phyloP scores from a whole-genome alignment of 108 stramenopile genomes.

The Fragilariopsis cylindrus region DNA sequence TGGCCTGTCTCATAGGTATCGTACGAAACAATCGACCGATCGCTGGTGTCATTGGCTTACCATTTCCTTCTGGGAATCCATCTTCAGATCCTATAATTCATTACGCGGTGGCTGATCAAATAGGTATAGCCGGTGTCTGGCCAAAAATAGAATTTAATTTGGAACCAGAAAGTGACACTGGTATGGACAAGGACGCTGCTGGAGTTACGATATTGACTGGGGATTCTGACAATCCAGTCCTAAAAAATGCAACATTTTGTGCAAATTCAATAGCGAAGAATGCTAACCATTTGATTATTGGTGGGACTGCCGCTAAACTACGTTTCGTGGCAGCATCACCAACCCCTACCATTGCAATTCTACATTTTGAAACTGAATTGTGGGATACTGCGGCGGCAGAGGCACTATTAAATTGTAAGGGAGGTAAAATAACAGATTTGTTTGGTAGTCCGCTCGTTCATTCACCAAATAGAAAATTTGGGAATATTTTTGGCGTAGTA shows the following conservation, averaged over 20 bases:
- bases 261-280: conserved; percentile 19
- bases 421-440: conserved; percentile 67
- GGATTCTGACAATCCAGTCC: conserved; percentile 46
- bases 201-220: conserved; percentile 47
- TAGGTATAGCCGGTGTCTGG: conserved; percentile 31
- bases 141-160: not conserved
- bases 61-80: conserved; percentile 50
- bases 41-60: conserved; percentile 74
- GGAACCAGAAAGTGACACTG: not conserved
- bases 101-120: conserved; percentile 55
- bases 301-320: conserved; percentile 65
- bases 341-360: conserved; percentile 35
- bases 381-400: conserved; percentile 75
- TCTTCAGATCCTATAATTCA: conserved; percentile 34
- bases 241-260: conserved; percentile 23
- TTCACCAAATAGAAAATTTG: conserved; percentile 30
- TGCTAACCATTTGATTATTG: conserved; percentile 31
- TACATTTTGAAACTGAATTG: conserved; percentile 54
- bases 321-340: conserved; percentile 27
- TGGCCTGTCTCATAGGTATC: conserved; percentile 77
- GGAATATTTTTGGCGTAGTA: conserved; percentile 65
- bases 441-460: conserved; percentile 68
- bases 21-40: conserved; percentile 54
- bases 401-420: conserved; percentile 50
- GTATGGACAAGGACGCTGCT: not conserved